Percentiles rank a stretch among this genome's conserved stretches.
These are phyloP conservation scores for Sutorius eximius DNA, from an alignment of 1,284 basidiomycete genomes.

Conservation along the genomic window DNA sequence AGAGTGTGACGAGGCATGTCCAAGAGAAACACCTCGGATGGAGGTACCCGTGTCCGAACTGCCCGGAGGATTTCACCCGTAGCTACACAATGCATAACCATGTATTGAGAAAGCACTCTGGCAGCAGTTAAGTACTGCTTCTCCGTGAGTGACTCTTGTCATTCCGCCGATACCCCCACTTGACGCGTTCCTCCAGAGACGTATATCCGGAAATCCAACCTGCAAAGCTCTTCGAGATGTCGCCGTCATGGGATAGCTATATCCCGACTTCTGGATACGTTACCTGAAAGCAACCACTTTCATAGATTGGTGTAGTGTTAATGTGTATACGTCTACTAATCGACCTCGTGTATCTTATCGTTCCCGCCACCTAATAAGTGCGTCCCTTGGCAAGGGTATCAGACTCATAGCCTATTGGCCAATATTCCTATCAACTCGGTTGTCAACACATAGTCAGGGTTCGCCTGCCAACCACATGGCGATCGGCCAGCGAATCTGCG, in stretches of 20 bases:
- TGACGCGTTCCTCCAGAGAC: conserved; percentile 5
- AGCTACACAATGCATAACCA: conserved; percentile 24
- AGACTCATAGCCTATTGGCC: not conserved
- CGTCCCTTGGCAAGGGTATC: conserved; percentile 1
- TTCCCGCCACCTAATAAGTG: not conserved
- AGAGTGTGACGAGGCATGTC: conserved; percentile 31
- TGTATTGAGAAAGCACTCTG: conserved; percentile 8
- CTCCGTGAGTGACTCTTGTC: conserved; percentile 9
- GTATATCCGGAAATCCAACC: conserved; percentile 1
- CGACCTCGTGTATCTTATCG: conserved; percentile 15
- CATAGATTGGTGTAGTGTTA: not conserved
- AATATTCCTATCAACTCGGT: conserved; percentile 2
- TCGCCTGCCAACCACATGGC: conserved; percentile 5
- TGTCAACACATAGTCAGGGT: not conserved
- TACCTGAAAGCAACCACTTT: not conserved
- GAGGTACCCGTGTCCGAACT: conserved; percentile 20
- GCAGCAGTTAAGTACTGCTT: not conserved
- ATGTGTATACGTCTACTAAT: conserved; percentile 3
- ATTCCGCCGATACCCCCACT: not conserved
- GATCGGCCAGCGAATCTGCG: not conserved
- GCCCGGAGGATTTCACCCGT: conserved; percentile 29
- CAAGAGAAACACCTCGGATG: conserved; percentile 29
- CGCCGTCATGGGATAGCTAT: not conserved
- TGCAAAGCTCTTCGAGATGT: not conserved
- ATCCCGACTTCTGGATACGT: conserved; percentile 1